These are phyloP conservation scores for Drechslerella coelobrocha DNA, from an alignment of 2,329 filamentous ascomycete genomes.

Conservation along the genomic window DNA sequence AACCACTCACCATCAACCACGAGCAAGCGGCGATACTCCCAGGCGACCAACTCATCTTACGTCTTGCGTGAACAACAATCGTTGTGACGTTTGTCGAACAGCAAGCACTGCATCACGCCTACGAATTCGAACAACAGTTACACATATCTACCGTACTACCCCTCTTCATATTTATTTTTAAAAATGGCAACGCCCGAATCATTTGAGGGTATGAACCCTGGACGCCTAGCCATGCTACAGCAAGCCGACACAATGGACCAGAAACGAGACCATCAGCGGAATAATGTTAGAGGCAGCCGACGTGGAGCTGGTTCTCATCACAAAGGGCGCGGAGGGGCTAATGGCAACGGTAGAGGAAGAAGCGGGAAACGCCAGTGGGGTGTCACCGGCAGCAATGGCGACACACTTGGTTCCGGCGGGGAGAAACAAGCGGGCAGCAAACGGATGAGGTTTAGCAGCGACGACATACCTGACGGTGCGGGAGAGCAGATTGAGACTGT, in stretches of 20 bases:
- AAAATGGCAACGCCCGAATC: slow-evolving; percentile 21
- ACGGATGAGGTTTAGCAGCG: slow-evolving; percentile 10
- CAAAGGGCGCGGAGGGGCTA: slow-evolving; percentile 13
- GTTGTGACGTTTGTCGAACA: neutral
- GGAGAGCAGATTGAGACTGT: slow-evolving; percentile 43
- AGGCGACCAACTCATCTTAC: slow-evolving; percentile 12
- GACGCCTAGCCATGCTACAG: slow-evolving; percentile 41
- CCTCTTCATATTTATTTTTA: neutral
- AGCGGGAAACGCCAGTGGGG: slow-evolving; percentile 11
- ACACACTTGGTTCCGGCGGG: neutral
- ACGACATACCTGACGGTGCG: neutral
- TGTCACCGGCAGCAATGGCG: neutral
- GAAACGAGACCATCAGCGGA: slow-evolving; percentile 3
- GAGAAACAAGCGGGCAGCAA: slow-evolving; percentile 8
- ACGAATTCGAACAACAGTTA: neutral
- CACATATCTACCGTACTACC: slow-evolving; percentile 3
- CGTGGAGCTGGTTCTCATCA: slow-evolving; percentile 2
- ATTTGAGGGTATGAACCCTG: slow-evolving; percentile 39
- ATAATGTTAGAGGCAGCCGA: neutral
- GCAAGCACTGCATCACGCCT: neutral
- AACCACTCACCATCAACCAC: slow-evolving; percentile 39
- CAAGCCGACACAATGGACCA: slow-evolving; percentile 23
- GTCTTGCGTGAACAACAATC: neutral
- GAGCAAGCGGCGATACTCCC: slow-evolving; percentile 1
- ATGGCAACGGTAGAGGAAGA: slow-evolving; percentile 8